Evolutionary conservation across 257 asterid genomes (phyloP).

Genomic region (Plantago ovata): DNA sequence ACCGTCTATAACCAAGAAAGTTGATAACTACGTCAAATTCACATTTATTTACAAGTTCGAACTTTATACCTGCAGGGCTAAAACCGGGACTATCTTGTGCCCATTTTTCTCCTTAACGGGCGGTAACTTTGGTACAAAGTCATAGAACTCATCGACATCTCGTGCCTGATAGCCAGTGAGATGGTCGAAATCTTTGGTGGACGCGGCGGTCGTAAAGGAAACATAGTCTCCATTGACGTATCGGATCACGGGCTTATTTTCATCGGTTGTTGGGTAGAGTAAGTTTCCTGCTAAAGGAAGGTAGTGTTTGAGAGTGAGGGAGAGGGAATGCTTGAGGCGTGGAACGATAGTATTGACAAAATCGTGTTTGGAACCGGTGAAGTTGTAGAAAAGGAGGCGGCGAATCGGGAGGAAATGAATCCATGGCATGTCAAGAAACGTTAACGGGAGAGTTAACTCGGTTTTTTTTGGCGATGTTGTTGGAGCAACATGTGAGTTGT

Average conservation of each 20-base stretch:
- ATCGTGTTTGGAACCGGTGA: slow-evolving; percentile 9
- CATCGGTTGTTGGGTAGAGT: background rate
- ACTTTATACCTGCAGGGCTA: too few species aligned
- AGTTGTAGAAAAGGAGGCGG: slow-evolving; percentile 26
- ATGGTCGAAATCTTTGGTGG: slow-evolving; percentile 21
- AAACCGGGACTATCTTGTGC: slow-evolving; percentile 19
- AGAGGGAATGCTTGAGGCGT: slow-evolving; percentile 18
- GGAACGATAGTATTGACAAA: slow-evolving; percentile 26
- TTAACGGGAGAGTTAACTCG: slow-evolving; percentile 12
- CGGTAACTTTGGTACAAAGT: slow-evolving; percentile 32
- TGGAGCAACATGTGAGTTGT: too few species aligned
- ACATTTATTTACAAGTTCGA: too few species aligned
- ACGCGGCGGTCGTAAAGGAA: slow-evolving; percentile 29
- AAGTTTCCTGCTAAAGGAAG: slow-evolving; percentile 24
- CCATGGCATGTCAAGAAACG: slow-evolving; percentile 23
- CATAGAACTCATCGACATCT: slow-evolving; percentile 30
- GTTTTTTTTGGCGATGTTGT: too few species aligned
- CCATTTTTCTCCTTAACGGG: slow-evolving; percentile 6
- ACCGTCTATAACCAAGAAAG: too few species aligned
- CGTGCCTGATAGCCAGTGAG: slow-evolving; percentile 24
- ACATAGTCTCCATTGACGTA: slow-evolving; percentile 35
- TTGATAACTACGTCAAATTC: too few species aligned
- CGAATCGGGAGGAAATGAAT: slow-evolving; percentile 14
- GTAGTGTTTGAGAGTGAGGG: slow-evolving; percentile 27
- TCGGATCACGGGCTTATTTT: slow-evolving; percentile 22